Evolutionary conservation across 2,329 filamentous ascomycete genomes (phyloP), one percentile per base, ranked within the genome.

Genomic region (Aspergillus amoenus): DNA sequence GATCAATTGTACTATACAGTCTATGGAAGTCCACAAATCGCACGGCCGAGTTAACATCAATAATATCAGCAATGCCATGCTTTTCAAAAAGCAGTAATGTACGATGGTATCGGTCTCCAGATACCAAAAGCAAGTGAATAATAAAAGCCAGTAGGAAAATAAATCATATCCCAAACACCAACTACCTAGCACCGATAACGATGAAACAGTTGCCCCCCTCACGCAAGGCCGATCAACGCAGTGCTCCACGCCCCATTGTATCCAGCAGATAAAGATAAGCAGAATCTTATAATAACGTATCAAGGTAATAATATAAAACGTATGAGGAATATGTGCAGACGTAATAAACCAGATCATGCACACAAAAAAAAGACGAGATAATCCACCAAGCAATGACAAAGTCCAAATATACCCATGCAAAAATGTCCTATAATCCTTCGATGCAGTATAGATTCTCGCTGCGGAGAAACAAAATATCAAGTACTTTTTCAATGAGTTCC

Each of bases 341-440:
- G 18, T 17, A 43, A 17, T 30, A 55, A 30, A 32, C 27, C 27
- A 30, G 27, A 40, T 17, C 22, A 40, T 39, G 12, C 45, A 53
- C 24, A 50, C 18, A 34, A 6, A 39, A 52, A 34, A 11, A 39
- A 52, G 43, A 51, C 27, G 18, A 48, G 2, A 37, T 17, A 52
- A 41, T 45, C 45, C 55, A 46, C 41, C 55, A 17, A 53, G 48
- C 17, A 43, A 56, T 56, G 40, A 51, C 60, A 41, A 13, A 17
- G 11, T 13, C 34, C 18, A 30, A 30, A 30, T 30, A 30, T 30
- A 11, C 27, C 27, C 27, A 30, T 30, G 27, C 27, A 30, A 30
- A 30, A 30, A 30, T 8, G 27, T 30, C 47, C 15, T 21, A 37
- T 54, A n/a, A 46, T 21, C 17, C 12, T 17, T 40, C 34, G 6